Base-by-base conservation (phyloP, 2,329 filamentous ascomycete species). In the Fusarium sp. region DNA sequence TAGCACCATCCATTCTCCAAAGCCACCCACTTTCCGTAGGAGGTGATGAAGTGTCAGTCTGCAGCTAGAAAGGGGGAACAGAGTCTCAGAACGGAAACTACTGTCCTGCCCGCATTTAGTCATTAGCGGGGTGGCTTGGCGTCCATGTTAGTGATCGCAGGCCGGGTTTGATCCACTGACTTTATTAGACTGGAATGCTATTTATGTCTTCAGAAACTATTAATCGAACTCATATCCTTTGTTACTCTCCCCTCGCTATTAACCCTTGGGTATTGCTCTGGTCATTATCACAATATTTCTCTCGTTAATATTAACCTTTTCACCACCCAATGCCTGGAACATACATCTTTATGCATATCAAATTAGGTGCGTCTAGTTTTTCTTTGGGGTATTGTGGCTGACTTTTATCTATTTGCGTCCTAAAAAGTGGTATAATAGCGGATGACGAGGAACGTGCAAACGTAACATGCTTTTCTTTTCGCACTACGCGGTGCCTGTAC, bases 41-140 rank as follows among this genome's bases (percentile, higher is more conserved):
- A 45, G 45, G 40, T 53, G 41, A 55, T 50, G 26, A 37, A 45
- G 15, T 56, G 46, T 52, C 23, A 26, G 46, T 18, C 32, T 58
- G 45, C 58, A 60, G 53, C 63, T 33, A 65, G 55, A 72, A 69
- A 69, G 49, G 69, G 69, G 69, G 64, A 69, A 37, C 46, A 35
- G 30, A 63, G 64, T 69, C 69, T 71, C 60, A 59, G 69, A 66
- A 46, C 64, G 69, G 64, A 56, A 69, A 61, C 69, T 69, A 72
- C 60, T 68, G 42, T 46, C 54, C 41, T 63, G 68, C 57, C 67
- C 53, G 56, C 63, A 32, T 45, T 50, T 54, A 56, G 48, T 44
- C 55, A 65, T 70, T 61, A 45, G 64, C 64, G 65, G 69, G 64
- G 69, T 71, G 69, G 55, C 64, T 71, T 71, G 69, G 60, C 64